phyloP scores from a whole-genome alignment of 192 early-diverging fungal genomes.

The Rhizoclosmatium globosum region DNA sequence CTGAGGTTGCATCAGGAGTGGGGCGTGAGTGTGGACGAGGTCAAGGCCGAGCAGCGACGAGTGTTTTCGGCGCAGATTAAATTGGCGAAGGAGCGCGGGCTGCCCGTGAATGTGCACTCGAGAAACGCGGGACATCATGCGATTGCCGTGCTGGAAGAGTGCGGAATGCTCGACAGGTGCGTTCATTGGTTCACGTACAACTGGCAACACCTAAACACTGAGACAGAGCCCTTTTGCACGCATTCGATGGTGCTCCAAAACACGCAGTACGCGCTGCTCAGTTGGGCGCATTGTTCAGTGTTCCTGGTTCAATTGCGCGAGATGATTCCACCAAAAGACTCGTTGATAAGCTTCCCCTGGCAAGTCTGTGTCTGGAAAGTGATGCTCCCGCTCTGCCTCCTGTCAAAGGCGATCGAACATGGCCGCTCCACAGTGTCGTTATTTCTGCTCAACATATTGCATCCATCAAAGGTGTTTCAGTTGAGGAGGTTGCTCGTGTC shows the following conservation, averaged over 20 bases:
- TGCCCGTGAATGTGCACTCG: slow-evolving; percentile 60
- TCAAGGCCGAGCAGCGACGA: slow-evolving; percentile 42
- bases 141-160: slow-evolving; percentile 46
- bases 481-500: slow-evolving; percentile 41
- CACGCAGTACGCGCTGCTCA: slow-evolving; percentile 47
- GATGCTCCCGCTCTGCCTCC: slow-evolving; percentile 61
- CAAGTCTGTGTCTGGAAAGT: slow-evolving; percentile 53
- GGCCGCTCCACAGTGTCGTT: slow-evolving; percentile 36
- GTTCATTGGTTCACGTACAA: no score
- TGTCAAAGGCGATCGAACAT: slow-evolving; percentile 40
- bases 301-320: slow-evolving; percentile 47
- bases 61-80: slow-evolving; percentile 48
- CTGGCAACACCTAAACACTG: background rate
- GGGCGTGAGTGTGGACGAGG: background rate
- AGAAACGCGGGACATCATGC: slow-evolving; percentile 60
- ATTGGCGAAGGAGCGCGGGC: slow-evolving; percentile 36
- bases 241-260: slow-evolving; percentile 56
- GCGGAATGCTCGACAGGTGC: slow-evolving; percentile 26
- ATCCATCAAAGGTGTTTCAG: slow-evolving; percentile 41
- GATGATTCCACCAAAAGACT: slow-evolving; percentile 41
- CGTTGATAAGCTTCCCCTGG: slow-evolving; percentile 46
- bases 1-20: background rate
- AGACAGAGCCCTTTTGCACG: slow-evolving; percentile 51
- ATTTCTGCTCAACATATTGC: slow-evolving; percentile 43
- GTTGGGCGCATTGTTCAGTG: slow-evolving; percentile 42